Evolutionary conservation across 257 asterid genomes (phyloP).

Genomic region (Salvia miltiorrhiza): DNA sequence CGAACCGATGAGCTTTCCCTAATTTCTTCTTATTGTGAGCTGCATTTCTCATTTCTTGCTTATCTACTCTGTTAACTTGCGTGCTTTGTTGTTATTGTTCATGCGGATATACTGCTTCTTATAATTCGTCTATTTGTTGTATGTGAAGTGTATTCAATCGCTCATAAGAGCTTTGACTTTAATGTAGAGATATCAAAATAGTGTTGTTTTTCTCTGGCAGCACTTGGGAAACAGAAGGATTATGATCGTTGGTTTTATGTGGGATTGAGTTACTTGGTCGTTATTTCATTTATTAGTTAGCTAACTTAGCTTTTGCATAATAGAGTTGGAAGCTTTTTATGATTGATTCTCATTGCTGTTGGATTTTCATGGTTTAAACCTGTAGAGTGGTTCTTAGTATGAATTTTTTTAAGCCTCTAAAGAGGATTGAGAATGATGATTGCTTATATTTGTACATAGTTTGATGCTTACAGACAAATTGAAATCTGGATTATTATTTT

Average conservation of each 20-base stretch:
- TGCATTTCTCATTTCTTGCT: not conserved
- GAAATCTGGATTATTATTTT: constrained; percentile 4
- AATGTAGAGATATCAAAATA: not conserved
- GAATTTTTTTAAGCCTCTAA: not conserved
- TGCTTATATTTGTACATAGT: not conserved
- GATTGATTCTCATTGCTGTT: not conserved
- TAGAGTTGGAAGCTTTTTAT: not conserved
- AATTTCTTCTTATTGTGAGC: constrained; percentile 58
- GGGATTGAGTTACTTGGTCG: not conserved
- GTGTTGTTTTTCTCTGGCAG: not conserved
- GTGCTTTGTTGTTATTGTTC: not conserved
- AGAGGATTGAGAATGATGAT: constrained; percentile 12
- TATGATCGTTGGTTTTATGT: too few relatives aligned
- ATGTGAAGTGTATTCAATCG: not conserved
- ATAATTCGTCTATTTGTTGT: not conserved
- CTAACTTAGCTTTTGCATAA: not conserved
- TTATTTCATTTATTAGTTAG: not conserved
- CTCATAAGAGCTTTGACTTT: not conserved
- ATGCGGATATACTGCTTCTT: not conserved
- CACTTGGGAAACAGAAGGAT: too few relatives aligned
- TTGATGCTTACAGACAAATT: not conserved
- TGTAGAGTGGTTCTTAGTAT: not conserved
- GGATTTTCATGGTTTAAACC: constrained; percentile 1
- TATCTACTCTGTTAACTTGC: not conserved
- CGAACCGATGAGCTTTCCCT: constrained; percentile 49